Evolutionary conservation across 805 yeast species (phyloP).

Genomic region (Wickerhamiella domercqiae): DNA sequence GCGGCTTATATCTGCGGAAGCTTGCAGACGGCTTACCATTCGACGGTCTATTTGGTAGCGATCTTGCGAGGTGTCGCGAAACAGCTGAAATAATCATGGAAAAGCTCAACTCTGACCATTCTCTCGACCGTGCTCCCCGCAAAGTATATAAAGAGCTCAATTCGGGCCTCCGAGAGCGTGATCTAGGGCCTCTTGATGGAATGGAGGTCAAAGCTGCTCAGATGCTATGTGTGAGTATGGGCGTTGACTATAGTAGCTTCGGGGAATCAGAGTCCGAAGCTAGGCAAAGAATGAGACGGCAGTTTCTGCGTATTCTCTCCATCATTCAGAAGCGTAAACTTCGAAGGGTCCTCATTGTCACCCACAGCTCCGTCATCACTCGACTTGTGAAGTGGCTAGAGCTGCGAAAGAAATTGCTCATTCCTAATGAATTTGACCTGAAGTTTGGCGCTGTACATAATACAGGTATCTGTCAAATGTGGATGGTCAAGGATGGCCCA

Average conservation of each 20-base stretch:
- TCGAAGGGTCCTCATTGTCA: constrained; percentile 1
- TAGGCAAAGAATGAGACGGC: neutral
- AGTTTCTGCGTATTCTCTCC: constrained; percentile 1
- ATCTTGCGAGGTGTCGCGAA: constrained; percentile 29
- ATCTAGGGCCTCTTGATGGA: constrained; percentile 71
- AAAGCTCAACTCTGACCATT: constrained; percentile 17
- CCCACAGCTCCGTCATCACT: constrained; percentile 4
- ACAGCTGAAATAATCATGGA: constrained; percentile 35
- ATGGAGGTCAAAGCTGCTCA: constrained; percentile 53
- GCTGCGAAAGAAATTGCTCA: neutral
- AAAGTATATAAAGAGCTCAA: constrained; percentile 3
- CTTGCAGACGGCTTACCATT: constrained; percentile 16
- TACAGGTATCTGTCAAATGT: neutral
- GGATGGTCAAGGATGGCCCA: neutral
- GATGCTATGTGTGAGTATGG: constrained; percentile 35
- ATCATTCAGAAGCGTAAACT: neutral
- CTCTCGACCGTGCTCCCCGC: constrained; percentile 2
- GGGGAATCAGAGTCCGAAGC: constrained; percentile 40
- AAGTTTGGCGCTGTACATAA: constrained; percentile 1
- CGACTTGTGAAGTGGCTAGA: neutral
- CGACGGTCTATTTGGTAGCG: constrained; percentile 38
- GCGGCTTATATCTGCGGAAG: constrained; percentile 31
- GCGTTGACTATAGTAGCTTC: constrained; percentile 41
- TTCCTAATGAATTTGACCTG: neutral
- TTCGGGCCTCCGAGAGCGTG: constrained; percentile 48